Conservation (phyloP, 352 stramenopile genomes). For the Globisporangium orthogonon region DNA sequence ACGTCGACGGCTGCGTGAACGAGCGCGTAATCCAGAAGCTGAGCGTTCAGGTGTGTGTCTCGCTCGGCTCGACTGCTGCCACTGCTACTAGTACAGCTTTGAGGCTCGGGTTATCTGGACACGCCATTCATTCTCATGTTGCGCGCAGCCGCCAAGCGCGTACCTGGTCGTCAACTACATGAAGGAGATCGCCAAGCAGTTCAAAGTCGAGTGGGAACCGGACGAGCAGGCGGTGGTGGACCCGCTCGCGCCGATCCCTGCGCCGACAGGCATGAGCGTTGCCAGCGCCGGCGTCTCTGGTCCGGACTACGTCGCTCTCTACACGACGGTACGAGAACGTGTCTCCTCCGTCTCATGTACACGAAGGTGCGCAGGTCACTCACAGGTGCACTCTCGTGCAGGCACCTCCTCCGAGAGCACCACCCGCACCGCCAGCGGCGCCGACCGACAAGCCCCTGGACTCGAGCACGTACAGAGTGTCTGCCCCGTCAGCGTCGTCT, state of each 20-base stretch:
- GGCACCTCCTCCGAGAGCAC: constrained; percentile 35
- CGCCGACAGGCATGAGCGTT: constrained; percentile 85
- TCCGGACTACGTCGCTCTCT: constrained; percentile 69
- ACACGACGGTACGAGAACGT: constrained; percentile 37
- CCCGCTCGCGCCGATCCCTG: constrained; percentile 82
- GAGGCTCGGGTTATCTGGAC: neutral
- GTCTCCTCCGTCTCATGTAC: neutral
- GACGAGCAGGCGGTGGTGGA: constrained; percentile 69
- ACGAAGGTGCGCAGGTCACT: neutral
- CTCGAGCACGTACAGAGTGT: constrained; percentile 7
- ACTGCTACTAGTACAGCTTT: neutral
- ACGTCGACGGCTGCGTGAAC: constrained; percentile 89
- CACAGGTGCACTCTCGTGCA: constrained; percentile 7
- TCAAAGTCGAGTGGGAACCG: constrained; percentile 92
- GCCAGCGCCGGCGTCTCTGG: constrained; percentile 73
- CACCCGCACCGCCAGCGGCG: constrained; percentile 36
- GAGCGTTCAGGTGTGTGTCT: constrained; percentile 60
- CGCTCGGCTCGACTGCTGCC: neutral
- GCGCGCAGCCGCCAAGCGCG: constrained; percentile 80
- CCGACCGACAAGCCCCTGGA: constrained; percentile 22
- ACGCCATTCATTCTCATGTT: neutral
- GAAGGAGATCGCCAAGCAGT: constrained; percentile 94
- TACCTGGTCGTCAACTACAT: constrained; percentile 95
- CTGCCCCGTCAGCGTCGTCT: constrained; percentile 11
- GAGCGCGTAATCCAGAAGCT: constrained; percentile 92